Percentiles rank a stretch among this genome's conserved stretches.
Evolutionary conservation across 495 filamentous ascomycete species (phyloP).

Genomic region (Xanthoparmelia taractica): DNA sequence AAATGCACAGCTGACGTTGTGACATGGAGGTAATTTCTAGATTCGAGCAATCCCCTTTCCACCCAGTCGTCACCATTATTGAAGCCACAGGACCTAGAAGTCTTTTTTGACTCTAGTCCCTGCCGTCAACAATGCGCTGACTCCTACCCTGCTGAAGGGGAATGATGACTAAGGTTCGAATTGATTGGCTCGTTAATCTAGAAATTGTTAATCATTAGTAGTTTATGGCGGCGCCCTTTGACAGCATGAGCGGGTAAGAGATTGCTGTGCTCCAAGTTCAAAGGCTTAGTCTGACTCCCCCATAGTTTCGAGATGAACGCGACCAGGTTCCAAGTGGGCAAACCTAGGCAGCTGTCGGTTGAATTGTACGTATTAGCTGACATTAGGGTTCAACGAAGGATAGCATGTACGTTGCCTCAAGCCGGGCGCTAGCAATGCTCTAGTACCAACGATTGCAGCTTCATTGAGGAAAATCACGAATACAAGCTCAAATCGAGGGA

Average conservation of each 20-base stretch:
- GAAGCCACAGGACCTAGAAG: background rate
- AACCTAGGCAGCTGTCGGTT: constrained; percentile 6
- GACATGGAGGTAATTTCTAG: constrained; percentile 60
- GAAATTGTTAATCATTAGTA: constrained; percentile 27
- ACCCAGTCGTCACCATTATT: background rate
- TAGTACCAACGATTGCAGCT: constrained; percentile 44
- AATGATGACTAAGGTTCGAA: constrained; percentile 90
- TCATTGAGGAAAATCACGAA: constrained; percentile 83
- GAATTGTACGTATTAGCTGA: constrained; percentile 11
- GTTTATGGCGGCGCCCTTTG: constrained; percentile 81
- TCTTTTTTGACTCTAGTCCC: background rate
- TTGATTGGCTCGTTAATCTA: background rate
- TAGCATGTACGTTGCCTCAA: constrained; percentile 56
- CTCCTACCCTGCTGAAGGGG: constrained; percentile 35
- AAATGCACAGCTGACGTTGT: constrained; percentile 70
- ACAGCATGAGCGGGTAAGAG: constrained; percentile 67
- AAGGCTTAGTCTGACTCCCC: constrained; percentile 13
- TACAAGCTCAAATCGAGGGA: constrained; percentile 52
- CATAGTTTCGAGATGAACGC: constrained; percentile 92
- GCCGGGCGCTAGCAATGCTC: background rate
- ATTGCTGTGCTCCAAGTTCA: background rate
- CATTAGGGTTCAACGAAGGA: constrained; percentile 43
- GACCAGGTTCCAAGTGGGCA: constrained; percentile 73
- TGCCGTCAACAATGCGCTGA: background rate
- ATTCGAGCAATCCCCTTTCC: background rate